Evolutionary conservation across 805 yeast genomes (phyloP).

Genomic region (Starmerella scarabaei): DNA sequence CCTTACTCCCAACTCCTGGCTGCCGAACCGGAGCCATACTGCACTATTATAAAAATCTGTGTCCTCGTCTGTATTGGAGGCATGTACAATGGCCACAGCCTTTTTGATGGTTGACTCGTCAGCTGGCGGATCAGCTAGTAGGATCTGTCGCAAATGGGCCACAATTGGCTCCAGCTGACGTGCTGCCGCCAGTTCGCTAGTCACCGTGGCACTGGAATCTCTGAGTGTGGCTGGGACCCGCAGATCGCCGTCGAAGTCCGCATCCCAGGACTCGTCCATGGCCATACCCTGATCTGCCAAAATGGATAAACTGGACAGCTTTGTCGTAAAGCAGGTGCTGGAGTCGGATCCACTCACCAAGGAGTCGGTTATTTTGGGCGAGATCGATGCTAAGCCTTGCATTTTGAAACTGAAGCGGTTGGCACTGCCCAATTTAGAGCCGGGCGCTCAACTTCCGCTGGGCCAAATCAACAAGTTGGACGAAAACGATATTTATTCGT

Average conservation of each 20-base stretch:
- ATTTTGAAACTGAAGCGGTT: conserved; percentile 39
- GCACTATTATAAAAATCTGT: conserved; percentile 18
- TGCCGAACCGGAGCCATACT: conserved; percentile 16
- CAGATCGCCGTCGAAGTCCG: conserved; percentile 35
- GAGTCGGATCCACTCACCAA: conserved; percentile 52
- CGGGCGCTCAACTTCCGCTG: conserved; percentile 12
- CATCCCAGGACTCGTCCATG: conserved; percentile 43
- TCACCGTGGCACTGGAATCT: conserved; percentile 15
- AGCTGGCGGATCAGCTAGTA: neutral
- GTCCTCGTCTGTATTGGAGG: conserved; percentile 20
- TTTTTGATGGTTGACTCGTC: neutral
- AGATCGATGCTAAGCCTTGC: conserved; percentile 47
- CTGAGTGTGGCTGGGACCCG: conserved; percentile 15
- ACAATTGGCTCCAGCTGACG: conserved; percentile 16
- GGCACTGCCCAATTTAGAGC: conserved; percentile 15
- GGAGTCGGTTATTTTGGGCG: conserved; percentile 53
- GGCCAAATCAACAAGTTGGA: conserved; percentile 33
- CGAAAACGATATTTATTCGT: conserved; percentile 70
- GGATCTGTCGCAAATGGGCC: conserved; percentile 14
- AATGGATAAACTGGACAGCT: conserved; percentile 25
- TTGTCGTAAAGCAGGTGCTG: conserved; percentile 38
- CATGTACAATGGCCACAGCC: conserved; percentile 24
- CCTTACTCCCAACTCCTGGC: conserved; percentile 9
- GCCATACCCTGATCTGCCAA: too few species aligned
- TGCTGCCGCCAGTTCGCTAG: conserved; percentile 20